Conservation (phyloP, 352 stramenopile species). For the Globisporangium solare region DNA sequence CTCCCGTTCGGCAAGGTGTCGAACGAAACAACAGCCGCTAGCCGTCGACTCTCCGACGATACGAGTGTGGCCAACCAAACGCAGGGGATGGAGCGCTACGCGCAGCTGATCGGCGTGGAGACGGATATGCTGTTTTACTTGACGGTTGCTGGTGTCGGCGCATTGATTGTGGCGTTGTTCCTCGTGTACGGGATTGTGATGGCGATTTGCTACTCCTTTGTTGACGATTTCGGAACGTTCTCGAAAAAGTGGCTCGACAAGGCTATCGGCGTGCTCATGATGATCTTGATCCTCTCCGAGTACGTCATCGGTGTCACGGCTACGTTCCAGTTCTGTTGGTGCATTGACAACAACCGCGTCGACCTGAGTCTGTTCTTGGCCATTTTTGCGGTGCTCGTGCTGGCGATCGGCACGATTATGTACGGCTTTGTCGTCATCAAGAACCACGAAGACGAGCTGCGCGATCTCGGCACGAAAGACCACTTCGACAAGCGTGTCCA, state of each 20-base stretch:
- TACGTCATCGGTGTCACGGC: constrained; percentile 79
- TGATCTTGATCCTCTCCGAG: constrained; percentile 80
- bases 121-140: constrained; percentile 83
- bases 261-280: constrained; percentile 72
- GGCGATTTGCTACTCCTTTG: constrained; percentile 39
- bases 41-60: constrained; percentile 23
- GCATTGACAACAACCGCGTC: constrained; percentile 52
- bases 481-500: constrained; percentile 86
- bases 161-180: constrained; percentile 43
- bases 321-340: constrained; percentile 85
- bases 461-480: constrained; percentile 75
- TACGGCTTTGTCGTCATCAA: constrained; percentile 72
- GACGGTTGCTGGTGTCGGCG: constrained; percentile 55
- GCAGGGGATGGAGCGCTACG: constrained; percentile 82
- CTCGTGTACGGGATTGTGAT: constrained; percentile 44
- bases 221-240: constrained; percentile 52
- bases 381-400: constrained; percentile 60
- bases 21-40: constrained; percentile 3
- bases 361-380: constrained; percentile 62
- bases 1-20: constrained; percentile 54
- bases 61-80: constrained; percentile 22
- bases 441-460: constrained; percentile 75
- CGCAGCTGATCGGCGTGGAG: constrained; percentile 59
- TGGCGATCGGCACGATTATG: constrained; percentile 72
- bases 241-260: constrained; percentile 76